phyloP scores from a whole-genome alignment of 345 rosid species.

The Lenwebbia sp. region DNA sequence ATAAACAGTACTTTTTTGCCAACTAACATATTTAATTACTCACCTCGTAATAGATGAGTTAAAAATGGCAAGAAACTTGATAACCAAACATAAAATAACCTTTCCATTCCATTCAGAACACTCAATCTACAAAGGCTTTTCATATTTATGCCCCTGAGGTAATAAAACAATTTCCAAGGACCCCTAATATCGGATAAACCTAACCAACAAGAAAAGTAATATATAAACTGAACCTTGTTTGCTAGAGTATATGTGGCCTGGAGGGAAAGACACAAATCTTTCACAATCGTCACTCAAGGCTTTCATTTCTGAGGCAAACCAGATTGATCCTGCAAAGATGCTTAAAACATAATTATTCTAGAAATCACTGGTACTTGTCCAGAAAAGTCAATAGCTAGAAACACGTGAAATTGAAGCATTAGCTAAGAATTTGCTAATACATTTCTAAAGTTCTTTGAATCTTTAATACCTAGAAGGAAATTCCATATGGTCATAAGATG shows the following conservation, averaged over 20 bases:
- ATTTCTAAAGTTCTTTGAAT: background rate
- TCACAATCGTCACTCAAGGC: constrained; percentile 91
- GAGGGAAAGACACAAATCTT: constrained; percentile 78
- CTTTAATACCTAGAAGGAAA: background rate
- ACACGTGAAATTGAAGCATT: background rate
- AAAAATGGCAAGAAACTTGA: background rate
- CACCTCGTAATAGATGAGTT: background rate
- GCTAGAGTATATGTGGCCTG: constrained; percentile 97
- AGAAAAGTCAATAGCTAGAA: background rate
- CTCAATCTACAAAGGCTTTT: background rate
- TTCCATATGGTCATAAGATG: background rate
- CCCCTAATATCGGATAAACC: background rate
- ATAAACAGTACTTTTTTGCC: too few species aligned
- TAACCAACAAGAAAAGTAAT: background rate
- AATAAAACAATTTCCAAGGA: background rate
- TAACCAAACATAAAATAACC: background rate
- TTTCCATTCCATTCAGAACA: background rate
- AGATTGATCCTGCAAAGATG: constrained; percentile 52
- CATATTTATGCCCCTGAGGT: background rate
- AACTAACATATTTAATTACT: background rate
- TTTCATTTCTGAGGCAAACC: constrained; percentile 92
- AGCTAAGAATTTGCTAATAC: background rate
- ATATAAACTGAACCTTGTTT: constrained; percentile 18
- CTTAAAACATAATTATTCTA: background rate
- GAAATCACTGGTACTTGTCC: background rate